Evolutionary conservation across 2,329 filamentous ascomycete genomes (phyloP), one percentile per base, ranked within the genome.

Genomic region (Aciculosporium take): DNA sequence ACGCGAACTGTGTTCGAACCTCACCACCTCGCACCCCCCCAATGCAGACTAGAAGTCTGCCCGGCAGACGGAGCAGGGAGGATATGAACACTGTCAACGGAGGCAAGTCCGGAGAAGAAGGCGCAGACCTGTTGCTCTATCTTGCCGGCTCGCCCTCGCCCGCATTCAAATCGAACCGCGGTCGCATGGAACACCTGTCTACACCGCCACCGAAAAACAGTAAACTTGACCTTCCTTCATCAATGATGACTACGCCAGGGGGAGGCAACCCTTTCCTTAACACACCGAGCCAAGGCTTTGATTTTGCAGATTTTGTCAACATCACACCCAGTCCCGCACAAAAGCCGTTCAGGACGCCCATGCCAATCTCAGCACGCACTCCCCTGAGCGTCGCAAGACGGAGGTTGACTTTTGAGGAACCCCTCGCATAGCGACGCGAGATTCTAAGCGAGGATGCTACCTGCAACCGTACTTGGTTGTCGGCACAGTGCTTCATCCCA

Each of bases 261-360:
- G 81, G 79, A 31, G 74, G 75, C 46, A 81, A 78, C 53, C 61
- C 81, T 36, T 76, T 79, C 53, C 76, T 82, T 39, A 79, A 76
- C 48, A 96, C 89, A 1, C 89, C 89, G 0, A 81, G 81, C 13
- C 83, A 88, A 55, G 65, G 61, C 37, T 93, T 96, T 61, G 93
- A 96, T 65, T 94, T 96, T 64, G 78, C 87, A 40, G 91, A 98
- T 57, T 98, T 94, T 62, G 81, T 96, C 57, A 95, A 96, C 63
- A 89, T 96, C 58, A 94, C 91, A 6, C 91, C 91, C 0, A 94
- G 86, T 55, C 91, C 91, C 17, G 91, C 86, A 21, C 91, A 95
- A 64, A 85, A 79, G 51, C 74, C 79, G 8, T 95, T 87, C 84
- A 85, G 82, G 58, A 94, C 87, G 0, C 87, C 86, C 9, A 60